Percentiles rank a stretch among this genome's conserved stretches.
phyloP scores from a whole-genome alignment of 306 rosid species.

The Oxytropis ochrocephala region DNA sequence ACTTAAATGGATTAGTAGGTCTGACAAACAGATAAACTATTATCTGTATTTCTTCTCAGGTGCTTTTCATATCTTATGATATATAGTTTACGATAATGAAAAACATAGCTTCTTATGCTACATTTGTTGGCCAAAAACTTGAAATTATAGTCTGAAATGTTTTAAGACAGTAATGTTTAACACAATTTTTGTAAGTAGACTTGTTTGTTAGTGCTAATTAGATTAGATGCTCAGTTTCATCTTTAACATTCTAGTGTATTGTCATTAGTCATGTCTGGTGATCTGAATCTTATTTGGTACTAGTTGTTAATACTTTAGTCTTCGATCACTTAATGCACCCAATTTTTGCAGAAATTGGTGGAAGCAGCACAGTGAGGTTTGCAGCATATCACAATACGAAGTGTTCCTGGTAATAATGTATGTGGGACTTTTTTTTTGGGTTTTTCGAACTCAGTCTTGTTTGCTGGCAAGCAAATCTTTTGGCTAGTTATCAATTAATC shows the following conservation, averaged over 20 bases:
- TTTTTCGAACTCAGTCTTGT: conserved; percentile 21
- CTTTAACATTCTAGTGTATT: not conserved
- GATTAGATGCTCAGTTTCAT: not conserved
- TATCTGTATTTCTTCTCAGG: not conserved
- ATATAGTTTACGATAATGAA: not conserved
- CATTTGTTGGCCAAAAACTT: not conserved
- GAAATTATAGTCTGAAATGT: not conserved
- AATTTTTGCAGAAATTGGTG: conserved; percentile 51
- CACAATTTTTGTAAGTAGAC: not conserved
- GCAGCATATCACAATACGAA: conserved; percentile 13
- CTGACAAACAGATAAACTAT: not conserved
- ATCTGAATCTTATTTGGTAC: not conserved
- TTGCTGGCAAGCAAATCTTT: conserved; percentile 30
- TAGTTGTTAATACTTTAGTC: not conserved
- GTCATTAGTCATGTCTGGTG: not conserved
- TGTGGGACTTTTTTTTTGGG: conserved; percentile 29
- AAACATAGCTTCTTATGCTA: not conserved
- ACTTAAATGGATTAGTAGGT: not conserved
- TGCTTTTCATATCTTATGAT: not conserved
- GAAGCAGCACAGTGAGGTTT: conserved; percentile 49
- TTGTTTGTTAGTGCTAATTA: not conserved
- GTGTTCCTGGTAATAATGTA: conserved; percentile 44
- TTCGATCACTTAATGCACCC: conserved; percentile 15
- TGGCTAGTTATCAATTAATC: conserved; percentile 27
- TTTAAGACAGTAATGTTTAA: not conserved